Conservation (phyloP, 352 stramenopile genomes). For the Bremia lactucae region DNA sequence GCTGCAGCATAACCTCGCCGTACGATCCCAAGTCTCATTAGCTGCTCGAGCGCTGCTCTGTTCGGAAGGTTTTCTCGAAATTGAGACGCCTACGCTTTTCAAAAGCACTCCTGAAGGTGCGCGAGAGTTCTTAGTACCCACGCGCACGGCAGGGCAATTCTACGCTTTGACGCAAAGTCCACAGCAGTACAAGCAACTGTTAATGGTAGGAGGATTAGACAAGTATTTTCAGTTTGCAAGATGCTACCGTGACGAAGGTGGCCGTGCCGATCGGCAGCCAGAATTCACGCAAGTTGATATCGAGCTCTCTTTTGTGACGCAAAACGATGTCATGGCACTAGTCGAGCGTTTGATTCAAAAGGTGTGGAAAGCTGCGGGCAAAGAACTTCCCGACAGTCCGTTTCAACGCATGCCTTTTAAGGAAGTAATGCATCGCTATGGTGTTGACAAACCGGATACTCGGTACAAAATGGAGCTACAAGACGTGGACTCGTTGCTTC, state of each 20-base stretch:
- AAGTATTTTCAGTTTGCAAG: conserved; percentile 85
- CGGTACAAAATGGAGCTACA: conserved; percentile 62
- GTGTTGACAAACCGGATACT: conserved; percentile 81
- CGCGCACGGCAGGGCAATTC: conserved; percentile 51
- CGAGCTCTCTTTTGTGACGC: conserved; percentile 81
- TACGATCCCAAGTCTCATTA: conserved; percentile 64
- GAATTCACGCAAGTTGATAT: conserved; percentile 89
- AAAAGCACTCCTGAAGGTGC: conserved; percentile 83
- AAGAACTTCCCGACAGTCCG: conserved; percentile 23
- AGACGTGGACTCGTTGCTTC: conserved; percentile 38
- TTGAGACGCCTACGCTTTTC: conserved; percentile 84
- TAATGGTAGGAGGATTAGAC: conserved; percentile 84
- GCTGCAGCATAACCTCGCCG: conserved; percentile 71
- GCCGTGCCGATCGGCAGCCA: conserved; percentile 78
- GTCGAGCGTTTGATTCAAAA: conserved; percentile 64
- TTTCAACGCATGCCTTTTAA: conserved; percentile 66
- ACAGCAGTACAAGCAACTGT: conserved; percentile 88
- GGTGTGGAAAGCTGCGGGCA: conserved; percentile 47
- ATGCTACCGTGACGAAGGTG: conserved; percentile 85
- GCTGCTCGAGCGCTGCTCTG: conserved; percentile 63
- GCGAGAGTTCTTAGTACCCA: conserved; percentile 80
- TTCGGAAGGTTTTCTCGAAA: conserved; percentile 68
- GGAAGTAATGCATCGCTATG: conserved; percentile 71
- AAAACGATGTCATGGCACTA: conserved; percentile 60
- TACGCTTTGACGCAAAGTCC: conserved; percentile 86